Evolutionary conservation across 495 filamentous ascomycete genomes (phyloP), one percentile per base, ranked within the genome.

Genomic region (Penicillium bovifimosum): DNA sequence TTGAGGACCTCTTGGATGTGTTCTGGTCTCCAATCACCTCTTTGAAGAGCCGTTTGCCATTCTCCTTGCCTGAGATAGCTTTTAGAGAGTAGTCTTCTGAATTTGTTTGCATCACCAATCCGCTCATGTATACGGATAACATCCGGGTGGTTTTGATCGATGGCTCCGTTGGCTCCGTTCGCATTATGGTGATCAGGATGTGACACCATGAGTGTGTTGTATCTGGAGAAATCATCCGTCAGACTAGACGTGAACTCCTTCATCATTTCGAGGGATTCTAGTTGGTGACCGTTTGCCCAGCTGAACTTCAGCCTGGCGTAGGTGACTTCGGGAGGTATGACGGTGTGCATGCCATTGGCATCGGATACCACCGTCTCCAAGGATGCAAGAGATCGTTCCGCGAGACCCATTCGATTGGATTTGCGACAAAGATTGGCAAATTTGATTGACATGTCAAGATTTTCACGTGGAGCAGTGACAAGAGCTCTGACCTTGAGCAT

Each of bases 381-480:
- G 27, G 84, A 85, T 61, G 90, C 88, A 38, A 99, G 73, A n/a
- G 90, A 90, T 66, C 95, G 92, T 73, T 97, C 93, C 2, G 92
- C 95, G n/a, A 99, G 80, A 11, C 92, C 93, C 75, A 90, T 91
- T 9, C 93, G 85, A 45, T 89, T 87, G 28, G 90, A 95, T 64
- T 97, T 99, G 59, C 93, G 86, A 67, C 93, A 99, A 7, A 99
- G 80, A 58, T 96, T 97, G 53, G 95, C 88, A 61, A 96, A 97
- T 63, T 99, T 99, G 73, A 97, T 96, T 79, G 88, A 95, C 90
- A 97, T 97, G 61, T 93, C 87, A 77, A 95, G 87, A 57, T 97
- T 96, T 64, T 99, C 91, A 27, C 80, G 83, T 4, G 93, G 91
- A 9, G 80, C 80, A 44, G 96, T 91, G 42, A 99, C 93, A 40